phyloP scores from a whole-genome alignment of 306 rosid species.

The Urtica urens region DNA sequence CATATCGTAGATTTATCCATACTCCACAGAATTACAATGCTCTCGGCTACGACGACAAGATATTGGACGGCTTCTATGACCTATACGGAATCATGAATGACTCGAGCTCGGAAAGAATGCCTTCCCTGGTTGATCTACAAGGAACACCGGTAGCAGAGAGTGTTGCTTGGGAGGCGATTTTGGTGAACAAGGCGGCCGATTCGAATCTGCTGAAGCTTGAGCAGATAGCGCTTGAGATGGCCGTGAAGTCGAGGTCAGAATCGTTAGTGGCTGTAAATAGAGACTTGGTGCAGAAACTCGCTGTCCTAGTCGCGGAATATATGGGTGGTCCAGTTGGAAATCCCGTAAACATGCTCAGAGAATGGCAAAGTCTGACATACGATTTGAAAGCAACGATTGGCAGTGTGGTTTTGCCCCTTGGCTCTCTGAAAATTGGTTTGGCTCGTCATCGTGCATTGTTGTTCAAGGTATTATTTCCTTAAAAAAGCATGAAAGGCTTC shows the following conservation, averaged over 20 bases:
- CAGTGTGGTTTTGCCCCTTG: slow-evolving; percentile 90
- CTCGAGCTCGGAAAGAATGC: slow-evolving; percentile 62
- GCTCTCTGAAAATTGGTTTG: slow-evolving; percentile 83
- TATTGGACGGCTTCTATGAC: slow-evolving; percentile 93
- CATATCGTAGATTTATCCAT: slow-evolving; percentile 84
- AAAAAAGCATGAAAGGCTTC: too few species aligned
- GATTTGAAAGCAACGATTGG: slow-evolving; percentile 77
- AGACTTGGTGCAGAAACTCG: slow-evolving; percentile 61
- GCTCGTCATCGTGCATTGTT: slow-evolving; percentile 97
- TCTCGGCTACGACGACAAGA: slow-evolving; percentile 92
- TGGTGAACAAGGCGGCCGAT: slow-evolving; percentile 81
- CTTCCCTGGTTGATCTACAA: slow-evolving; percentile 88
- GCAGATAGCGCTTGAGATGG: slow-evolving; percentile 57
- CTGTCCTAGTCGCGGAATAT: slow-evolving; percentile 70
- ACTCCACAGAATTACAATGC: slow-evolving; percentile 96
- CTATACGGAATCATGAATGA: slow-evolving; percentile 62
- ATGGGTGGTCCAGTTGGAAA: slow-evolving; percentile 93
- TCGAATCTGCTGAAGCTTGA: slow-evolving; percentile 76
- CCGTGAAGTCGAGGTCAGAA: slow-evolving; percentile 40
- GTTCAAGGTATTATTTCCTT: slow-evolving; percentile 70
- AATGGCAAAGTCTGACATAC: slow-evolving; percentile 68
- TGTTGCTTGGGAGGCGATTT: slow-evolving; percentile 86
- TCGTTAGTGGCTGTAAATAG: slow-evolving; percentile 35
- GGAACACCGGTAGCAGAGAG: slow-evolving; percentile 59
- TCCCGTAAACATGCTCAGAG: slow-evolving; percentile 62